Evolutionary conservation across 257 asterid species (phyloP), one percentile per base, ranked within the genome.

Genomic region (Vinca minor): DNA sequence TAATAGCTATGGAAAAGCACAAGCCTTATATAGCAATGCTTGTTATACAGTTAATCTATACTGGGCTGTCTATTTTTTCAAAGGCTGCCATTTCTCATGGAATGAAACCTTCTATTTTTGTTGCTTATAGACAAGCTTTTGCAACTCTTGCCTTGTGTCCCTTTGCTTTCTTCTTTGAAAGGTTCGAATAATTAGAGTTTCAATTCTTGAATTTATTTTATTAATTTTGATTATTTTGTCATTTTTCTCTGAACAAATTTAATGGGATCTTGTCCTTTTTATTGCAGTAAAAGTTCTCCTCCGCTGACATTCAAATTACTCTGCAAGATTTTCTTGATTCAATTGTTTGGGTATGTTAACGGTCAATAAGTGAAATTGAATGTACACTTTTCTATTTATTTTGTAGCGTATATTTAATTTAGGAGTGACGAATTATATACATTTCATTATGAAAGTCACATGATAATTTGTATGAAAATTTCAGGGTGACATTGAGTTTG

Each of bases 1-100:
- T 14, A 18, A 73, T 45, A 65, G 71, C 45, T 59, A 48, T 63
- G 72, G 76, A 69, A 5, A 76, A 64, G 0, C 60, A 73, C 3
- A 55, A 71, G 60, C 83, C 91, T 11, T 58, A 76, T 18, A 36
- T 84, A 34, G 84, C 64, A 9, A 83, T 85, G 85, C 35, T 85
- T 34, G 31, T 70, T 3, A 64, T 74, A 20, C 93, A 85, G 67
- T 63, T 83, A 25, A 63, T 76, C 31, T 76, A 71, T 32, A 74
- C 89, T 13, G 94, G 83, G 59, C 76, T 81, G 81, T 73, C 81
- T 12, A 58, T 85, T 59, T 73, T 85, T 32, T 78, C 85, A 18
- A 83, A 85, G 65, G 83, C 89, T 0, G 83, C 94, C 11, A 74
- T 85, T 12, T 62, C 87, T 59, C 63, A 72, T 28, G 89, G 94